These are phyloP conservation scores for Rhizopus stolonifer DNA, from an alignment of 371 early-diverging fungal genomes.

Conservation along the genomic window DNA sequence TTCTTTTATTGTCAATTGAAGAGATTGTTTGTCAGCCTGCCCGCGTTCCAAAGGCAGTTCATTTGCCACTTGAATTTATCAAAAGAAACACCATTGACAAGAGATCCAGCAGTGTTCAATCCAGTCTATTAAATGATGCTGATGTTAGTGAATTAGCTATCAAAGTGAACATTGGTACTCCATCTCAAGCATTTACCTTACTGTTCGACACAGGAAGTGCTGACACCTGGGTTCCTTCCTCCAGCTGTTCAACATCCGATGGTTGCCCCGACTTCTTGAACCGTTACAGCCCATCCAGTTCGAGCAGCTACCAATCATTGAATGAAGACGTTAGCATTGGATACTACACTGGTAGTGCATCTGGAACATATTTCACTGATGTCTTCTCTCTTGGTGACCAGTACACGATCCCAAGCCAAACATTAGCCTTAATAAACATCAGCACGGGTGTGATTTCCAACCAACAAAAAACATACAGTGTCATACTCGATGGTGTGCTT, in stretches of 20 bases:
- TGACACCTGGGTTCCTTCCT: constrained; percentile 42
- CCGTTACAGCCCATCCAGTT: constrained; percentile 50
- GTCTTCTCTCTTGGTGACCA: constrained; percentile 46
- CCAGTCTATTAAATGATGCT: constrained; percentile 29
- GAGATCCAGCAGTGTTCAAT: constrained; percentile 1
- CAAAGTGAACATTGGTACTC: constrained; percentile 51
- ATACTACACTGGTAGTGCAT: constrained; percentile 62
- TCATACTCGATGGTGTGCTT: constrained; percentile 32
- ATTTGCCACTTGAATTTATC: constrained; percentile 1
- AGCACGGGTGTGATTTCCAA: constrained; percentile 16
- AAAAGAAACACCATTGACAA: neutral
- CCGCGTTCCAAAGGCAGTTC: neutral
- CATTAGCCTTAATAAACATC: constrained; percentile 28
- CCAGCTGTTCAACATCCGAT: constrained; percentile 14
- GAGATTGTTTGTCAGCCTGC: neutral
- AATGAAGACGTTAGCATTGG: constrained; percentile 51
- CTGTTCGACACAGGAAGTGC: constrained; percentile 62
- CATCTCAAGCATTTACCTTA: constrained; percentile 58
- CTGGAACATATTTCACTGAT: constrained; percentile 59
- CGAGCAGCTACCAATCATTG: constrained; percentile 46
- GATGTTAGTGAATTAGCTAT: constrained; percentile 33
- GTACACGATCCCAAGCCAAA: constrained; percentile 41
- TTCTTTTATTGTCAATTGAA: neutral
- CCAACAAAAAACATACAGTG: constrained; percentile 38
- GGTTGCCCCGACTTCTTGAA: constrained; percentile 32